Evolutionary conservation across 805 yeast genomes (phyloP).

Genomic region (Kodamaea restingae): DNA sequence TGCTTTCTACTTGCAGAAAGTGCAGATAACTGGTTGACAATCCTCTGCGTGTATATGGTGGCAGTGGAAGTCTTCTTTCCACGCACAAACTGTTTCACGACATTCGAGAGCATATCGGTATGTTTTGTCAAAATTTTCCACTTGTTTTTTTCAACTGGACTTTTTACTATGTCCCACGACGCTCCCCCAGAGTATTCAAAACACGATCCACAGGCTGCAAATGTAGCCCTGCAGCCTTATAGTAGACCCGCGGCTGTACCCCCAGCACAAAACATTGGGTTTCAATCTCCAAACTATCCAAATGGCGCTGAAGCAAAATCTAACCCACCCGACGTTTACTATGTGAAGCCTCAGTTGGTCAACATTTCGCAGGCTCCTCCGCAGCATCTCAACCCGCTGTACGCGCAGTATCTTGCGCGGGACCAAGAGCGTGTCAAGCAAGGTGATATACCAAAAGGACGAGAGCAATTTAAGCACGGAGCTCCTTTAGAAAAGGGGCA

Average conservation of each 20-base stretch:
- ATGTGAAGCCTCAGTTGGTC: slow-evolving; percentile 31
- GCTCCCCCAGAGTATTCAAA: slow-evolving; percentile 1
- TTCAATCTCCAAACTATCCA: no score
- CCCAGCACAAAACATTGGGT: no score
- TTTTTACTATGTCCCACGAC: not conserved
- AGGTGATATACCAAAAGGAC: slow-evolving; percentile 31
- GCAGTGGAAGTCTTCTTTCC: slow-evolving; percentile 26
- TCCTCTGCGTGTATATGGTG: slow-evolving; percentile 38
- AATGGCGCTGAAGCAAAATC: not conserved
- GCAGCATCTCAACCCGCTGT: slow-evolving; percentile 34
- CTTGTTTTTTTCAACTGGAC: no score
- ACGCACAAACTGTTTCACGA: slow-evolving; percentile 22
- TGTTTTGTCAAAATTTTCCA: not conserved
- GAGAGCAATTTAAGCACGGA: slow-evolving; percentile 26
- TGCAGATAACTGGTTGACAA: slow-evolving; percentile 66
- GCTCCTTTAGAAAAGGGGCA: slow-evolving; percentile 33
- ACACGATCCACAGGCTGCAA: not conserved
- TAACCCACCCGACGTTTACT: slow-evolving; percentile 22
- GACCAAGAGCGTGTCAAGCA: slow-evolving; percentile 29
- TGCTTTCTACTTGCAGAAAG: slow-evolving; percentile 83
- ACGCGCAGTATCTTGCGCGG: slow-evolving; percentile 27
- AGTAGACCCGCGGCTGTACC: no score
- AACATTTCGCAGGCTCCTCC: slow-evolving; percentile 37
- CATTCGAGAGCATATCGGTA: not conserved
- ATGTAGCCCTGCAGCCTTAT: no score